Conservation (phyloP, 805 yeast genomes). For the Nakazawaea holstii region DNA sequence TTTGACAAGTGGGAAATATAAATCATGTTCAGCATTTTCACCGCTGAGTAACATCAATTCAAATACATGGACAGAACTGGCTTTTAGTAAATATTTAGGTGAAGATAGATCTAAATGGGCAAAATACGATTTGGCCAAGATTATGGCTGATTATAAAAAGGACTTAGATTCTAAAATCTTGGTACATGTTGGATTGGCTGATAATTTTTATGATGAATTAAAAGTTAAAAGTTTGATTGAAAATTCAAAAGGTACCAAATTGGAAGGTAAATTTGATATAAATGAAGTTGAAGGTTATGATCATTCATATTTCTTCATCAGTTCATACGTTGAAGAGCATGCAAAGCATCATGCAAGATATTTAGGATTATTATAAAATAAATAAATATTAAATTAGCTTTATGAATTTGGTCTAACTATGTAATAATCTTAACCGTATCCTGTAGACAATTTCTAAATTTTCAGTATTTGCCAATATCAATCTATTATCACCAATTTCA, state of each 20-base stretch:
- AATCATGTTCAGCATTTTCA: slow-evolving; percentile 83
- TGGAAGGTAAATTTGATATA: slow-evolving; percentile 56
- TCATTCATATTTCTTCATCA: slow-evolving; percentile 84
- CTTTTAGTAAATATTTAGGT: slow-evolving; percentile 76
- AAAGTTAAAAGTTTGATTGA: slow-evolving; percentile 67
- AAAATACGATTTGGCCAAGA: slow-evolving; percentile 78
- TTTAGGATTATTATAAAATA: slow-evolving; percentile 19
- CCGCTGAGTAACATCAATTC: slow-evolving; percentile 80
- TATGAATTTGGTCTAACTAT: neutral
- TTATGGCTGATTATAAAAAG: slow-evolving; percentile 48
- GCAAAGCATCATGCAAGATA: slow-evolving; percentile 78
- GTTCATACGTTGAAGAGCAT: slow-evolving; percentile 76
- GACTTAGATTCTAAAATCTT: slow-evolving; percentile 46
- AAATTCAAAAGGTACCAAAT: slow-evolving; percentile 51
- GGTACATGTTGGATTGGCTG: slow-evolving; percentile 79
- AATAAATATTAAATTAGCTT: neutral
- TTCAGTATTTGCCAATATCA: neutral
- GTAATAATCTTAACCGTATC: slow-evolving; percentile 1
- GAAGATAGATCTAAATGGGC: slow-evolving; percentile 55
- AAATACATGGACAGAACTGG: slow-evolving; percentile 86
- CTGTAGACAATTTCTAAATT: slow-evolving; percentile 6
- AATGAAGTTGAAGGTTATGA: slow-evolving; percentile 77
- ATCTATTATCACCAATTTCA: neutral
- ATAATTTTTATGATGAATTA: slow-evolving; percentile 71
- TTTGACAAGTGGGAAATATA: slow-evolving; percentile 60